A percentile compares a stretch with the other conserved stretches of the same genome.
phyloP scores from a whole-genome alignment of 2,329 filamentous ascomycete species.

The Xylariaceae sp. region DNA sequence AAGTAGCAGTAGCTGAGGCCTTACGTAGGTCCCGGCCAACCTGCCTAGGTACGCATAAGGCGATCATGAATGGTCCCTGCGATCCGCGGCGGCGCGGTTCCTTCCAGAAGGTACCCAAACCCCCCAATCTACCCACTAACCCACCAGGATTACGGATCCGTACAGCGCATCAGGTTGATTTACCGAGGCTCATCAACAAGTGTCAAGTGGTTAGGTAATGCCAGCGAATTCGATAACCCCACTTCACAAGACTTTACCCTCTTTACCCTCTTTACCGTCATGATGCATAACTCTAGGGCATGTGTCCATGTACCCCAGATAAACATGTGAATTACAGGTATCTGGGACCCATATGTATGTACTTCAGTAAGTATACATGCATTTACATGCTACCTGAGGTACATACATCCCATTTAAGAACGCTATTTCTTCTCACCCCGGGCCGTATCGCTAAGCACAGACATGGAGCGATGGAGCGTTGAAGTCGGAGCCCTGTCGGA shows the following conservation, averaged over 20 bases:
- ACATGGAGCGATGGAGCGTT: background rate
- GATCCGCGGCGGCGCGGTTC: background rate
- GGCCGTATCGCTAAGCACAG: too few species aligned
- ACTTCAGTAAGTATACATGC: too few species aligned
- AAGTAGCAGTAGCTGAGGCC: background rate
- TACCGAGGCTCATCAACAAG: background rate
- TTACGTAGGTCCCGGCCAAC: background rate
- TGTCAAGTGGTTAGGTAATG: slow-evolving; percentile 8
- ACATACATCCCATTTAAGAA: too few species aligned
- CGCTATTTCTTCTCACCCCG: too few species aligned
- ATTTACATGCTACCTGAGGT: too few species aligned
- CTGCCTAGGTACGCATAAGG: background rate
- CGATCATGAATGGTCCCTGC: background rate
- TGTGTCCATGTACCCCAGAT: background rate
- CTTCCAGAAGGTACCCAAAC: slow-evolving; percentile 26
- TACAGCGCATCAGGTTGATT: background rate
- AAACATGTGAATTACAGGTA: background rate
- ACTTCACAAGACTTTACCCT: slow-evolving; percentile 15
- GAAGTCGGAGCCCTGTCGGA: background rate
- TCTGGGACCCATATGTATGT: background rate
- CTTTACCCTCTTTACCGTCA: slow-evolving; percentile 8
- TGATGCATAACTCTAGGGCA: background rate
- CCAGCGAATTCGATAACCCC: slow-evolving; percentile 18
- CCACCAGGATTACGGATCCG: background rate
- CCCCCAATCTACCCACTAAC: too few species aligned